Evolutionary conservation across 2,329 filamentous ascomycete genomes (phyloP).

Genomic region (Claviceps maximensis): DNA sequence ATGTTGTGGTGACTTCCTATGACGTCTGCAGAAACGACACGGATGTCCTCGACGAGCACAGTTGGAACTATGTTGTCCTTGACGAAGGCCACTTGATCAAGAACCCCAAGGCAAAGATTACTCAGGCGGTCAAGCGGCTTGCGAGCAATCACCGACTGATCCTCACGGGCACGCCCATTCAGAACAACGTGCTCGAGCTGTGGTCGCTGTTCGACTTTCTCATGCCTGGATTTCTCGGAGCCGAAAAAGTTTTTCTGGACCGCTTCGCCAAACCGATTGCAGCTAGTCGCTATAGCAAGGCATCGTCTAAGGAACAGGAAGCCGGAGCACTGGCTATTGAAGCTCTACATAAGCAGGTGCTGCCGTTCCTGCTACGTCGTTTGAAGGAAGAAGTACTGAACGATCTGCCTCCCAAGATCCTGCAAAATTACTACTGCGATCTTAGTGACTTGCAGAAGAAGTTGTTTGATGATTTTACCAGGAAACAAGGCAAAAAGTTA

Average conservation of each 20-base stretch:
- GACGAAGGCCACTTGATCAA: slow-evolving; percentile 98
- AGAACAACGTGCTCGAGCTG: slow-evolving; percentile 92
- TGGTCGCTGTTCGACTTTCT: slow-evolving; percentile 98
- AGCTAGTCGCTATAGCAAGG: slow-evolving; percentile 88
- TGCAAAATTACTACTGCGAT: slow-evolving; percentile 99
- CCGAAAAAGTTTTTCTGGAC: slow-evolving; percentile 89
- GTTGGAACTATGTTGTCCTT: slow-evolving; percentile 94
- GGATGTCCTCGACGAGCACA: slow-evolving; percentile 69
- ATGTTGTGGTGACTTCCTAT: slow-evolving; percentile 94
- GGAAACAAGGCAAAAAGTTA: slow-evolving; percentile 82
- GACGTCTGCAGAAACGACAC: slow-evolving; percentile 94
- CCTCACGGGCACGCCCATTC: slow-evolving; percentile 90
- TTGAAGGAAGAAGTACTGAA: slow-evolving; percentile 96
- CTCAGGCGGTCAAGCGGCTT: slow-evolving; percentile 79
- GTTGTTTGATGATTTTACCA: slow-evolving; percentile 91
- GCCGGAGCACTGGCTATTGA: slow-evolving; percentile 92
- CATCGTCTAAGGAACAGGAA: slow-evolving; percentile 96
- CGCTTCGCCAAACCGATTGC: slow-evolving; percentile 92
- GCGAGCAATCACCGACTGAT: slow-evolving; percentile 90
- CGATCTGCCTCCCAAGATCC: slow-evolving; percentile 91
- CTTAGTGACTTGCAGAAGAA: slow-evolving; percentile 88
- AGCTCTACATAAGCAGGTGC: slow-evolving; percentile 94
- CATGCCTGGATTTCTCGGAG: slow-evolving; percentile 95
- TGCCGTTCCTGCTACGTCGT: slow-evolving; percentile 89
- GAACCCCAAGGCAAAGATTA: slow-evolving; percentile 95